phyloP scores from a whole-genome alignment of 2,329 filamentous ascomycete genomes.

The Colletotrichum sojae region DNA sequence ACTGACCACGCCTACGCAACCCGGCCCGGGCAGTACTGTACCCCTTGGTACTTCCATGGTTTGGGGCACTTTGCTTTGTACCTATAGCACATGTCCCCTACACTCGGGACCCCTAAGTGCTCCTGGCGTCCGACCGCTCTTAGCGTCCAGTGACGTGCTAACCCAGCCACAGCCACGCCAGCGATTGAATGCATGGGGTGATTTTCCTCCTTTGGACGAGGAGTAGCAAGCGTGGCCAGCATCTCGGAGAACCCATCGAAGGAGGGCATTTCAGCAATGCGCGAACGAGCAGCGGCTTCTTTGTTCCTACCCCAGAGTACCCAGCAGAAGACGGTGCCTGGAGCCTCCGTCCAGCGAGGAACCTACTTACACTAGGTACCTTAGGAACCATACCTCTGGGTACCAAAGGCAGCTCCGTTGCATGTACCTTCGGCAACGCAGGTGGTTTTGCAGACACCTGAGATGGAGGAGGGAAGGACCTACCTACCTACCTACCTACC shows the following conservation, averaged over 20 bases:
- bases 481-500: too few species aligned
- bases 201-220: slow-evolving; percentile 5
- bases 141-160: slow-evolving; percentile 28
- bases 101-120: slow-evolving; percentile 27
- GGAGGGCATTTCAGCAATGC: neutral
- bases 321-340: neutral
- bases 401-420: too few species aligned
- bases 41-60: neutral
- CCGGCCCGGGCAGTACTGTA: neutral
- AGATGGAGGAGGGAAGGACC: too few species aligned
- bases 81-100: slow-evolving; percentile 12
- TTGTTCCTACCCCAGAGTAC: slow-evolving; percentile 36
- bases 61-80: slow-evolving; percentile 2
- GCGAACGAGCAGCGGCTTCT: slow-evolving; percentile 1
- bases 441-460: too few species aligned
- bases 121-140: neutral
- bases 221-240: neutral
- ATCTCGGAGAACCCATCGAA: neutral
- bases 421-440: neutral
- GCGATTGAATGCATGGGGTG: neutral
- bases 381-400: too few species aligned
- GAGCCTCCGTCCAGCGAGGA: too few species aligned
- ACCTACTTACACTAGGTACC: too few species aligned
- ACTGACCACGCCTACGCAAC: slow-evolving; percentile 1
- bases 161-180: slow-evolving; percentile 34